Percentiles rank a stretch among this genome's conserved stretches.
phyloP scores from a whole-genome alignment of 495 filamentous ascomycete species.

The Tuber calosporum region DNA sequence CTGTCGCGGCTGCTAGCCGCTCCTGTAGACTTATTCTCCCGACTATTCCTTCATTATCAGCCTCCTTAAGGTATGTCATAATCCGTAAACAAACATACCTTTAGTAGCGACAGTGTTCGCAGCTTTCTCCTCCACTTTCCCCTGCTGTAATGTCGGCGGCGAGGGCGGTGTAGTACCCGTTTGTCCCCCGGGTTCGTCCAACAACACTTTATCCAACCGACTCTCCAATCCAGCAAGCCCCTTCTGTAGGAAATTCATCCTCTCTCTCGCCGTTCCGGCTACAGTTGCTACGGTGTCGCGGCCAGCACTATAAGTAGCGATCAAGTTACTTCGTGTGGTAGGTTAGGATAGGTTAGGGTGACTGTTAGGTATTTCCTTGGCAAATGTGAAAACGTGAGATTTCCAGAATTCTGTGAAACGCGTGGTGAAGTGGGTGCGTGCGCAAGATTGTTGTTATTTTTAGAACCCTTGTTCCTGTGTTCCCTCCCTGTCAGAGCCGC shows the following conservation, averaged over 20 bases:
- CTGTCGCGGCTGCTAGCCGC: conserved; percentile 64
- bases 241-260: conserved; percentile 64
- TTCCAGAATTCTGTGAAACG: background rate
- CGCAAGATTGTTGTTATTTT: background rate
- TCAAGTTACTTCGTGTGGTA: background rate
- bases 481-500: too few relatives aligned
- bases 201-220: conserved; percentile 80
- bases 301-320: background rate
- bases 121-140: conserved; percentile 24
- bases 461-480: background rate
- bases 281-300: background rate
- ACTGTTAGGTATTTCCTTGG: background rate
- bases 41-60: conserved; percentile 47
- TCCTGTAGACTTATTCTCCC: conserved; percentile 56
- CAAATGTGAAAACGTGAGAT: background rate
- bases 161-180: conserved; percentile 19
- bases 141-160: background rate
- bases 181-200: conserved; percentile 57
- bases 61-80: background rate
- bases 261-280: background rate
- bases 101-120: conserved; percentile 29
- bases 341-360: background rate
- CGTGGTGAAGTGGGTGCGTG: background rate
- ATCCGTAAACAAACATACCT: conserved; percentile 8
- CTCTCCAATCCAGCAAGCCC: conserved; percentile 93